Evolutionary conservation across 257 asterid genomes (phyloP).

Genomic region (Solanum appendiculatum): DNA sequence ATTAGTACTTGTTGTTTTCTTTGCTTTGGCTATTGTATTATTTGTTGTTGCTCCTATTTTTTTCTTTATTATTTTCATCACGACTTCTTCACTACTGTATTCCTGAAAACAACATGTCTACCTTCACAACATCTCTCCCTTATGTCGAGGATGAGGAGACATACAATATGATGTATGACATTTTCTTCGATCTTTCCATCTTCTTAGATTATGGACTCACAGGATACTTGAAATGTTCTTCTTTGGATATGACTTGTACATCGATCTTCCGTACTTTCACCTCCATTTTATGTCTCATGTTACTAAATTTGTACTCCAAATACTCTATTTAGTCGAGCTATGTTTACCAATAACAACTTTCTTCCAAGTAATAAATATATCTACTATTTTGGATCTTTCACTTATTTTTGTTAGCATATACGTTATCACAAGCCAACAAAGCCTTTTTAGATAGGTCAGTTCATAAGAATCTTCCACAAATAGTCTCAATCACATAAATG

Average conservation of each 20-base stretch:
- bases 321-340: no score
- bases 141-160: neutral
- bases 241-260: neutral
- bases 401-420: neutral
- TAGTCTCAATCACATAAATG: neutral
- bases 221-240: neutral
- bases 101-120: neutral
- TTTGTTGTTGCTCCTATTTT: neutral
- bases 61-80: neutral
- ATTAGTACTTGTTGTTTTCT: neutral
- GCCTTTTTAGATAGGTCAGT: neutral
- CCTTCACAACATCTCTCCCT: neutral
- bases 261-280: no score
- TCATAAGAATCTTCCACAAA: neutral
- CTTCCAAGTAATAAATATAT: neutral
- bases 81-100: neutral
- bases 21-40: neutral
- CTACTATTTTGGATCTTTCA: neutral
- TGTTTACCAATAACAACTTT: neutral
- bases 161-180: no score
- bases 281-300: no score
- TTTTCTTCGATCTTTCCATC: neutral
- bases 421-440: neutral
- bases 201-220: no score
- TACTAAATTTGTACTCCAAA: no score